Percentiles rank a stretch among this genome's conserved stretches.
Conservation (phyloP, 768 basidiomycete genomes). For the Tricholoma saponaceum region DNA sequence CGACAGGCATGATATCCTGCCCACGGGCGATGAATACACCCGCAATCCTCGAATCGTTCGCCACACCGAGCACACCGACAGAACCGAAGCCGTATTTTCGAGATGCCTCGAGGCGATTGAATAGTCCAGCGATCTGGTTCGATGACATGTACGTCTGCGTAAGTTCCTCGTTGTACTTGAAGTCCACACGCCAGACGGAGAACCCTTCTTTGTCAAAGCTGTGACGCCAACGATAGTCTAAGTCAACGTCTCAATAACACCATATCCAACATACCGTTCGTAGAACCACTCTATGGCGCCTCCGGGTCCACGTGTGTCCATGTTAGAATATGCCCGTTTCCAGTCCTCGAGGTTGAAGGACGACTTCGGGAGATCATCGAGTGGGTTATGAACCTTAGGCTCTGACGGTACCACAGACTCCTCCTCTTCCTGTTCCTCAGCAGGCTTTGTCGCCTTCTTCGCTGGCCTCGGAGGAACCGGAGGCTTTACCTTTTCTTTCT, state of each 20-base stretch:
- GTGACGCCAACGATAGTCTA: background rate
- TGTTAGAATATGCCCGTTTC: conserved; percentile 98
- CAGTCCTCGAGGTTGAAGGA: conserved; percentile 90
- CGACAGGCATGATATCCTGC: conserved; percentile 61
- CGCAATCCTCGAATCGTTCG: conserved; percentile 75
- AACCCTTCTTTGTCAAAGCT: conserved; percentile 88
- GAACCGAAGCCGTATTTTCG: conserved; percentile 97
- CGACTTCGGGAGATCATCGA: conserved; percentile 87
- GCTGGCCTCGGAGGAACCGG: conserved; percentile 45
- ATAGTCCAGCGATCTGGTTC: conserved; percentile 94
- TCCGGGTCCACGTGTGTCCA: conserved; percentile 85
- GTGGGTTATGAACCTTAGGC: conserved; percentile 93
- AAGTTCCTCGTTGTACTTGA: conserved; percentile 38
- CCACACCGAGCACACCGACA: conserved; percentile 80
- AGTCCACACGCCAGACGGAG: conserved; percentile 90
- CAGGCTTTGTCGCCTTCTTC: conserved; percentile 54
- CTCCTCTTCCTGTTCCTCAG: conserved; percentile 74
- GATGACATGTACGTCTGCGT: conserved; percentile 92
- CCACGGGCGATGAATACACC: conserved; percentile 86
- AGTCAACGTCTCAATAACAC: background rate
- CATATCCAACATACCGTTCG: conserved; percentile 59
- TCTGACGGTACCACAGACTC: conserved; percentile 65
- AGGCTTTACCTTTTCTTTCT: conserved; percentile 47
- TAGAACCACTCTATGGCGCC: conserved; percentile 97
- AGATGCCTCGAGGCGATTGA: conserved; percentile 95